Base-by-base conservation (phyloP, 2,329 filamentous ascomycete genomes). In the Fusarium sp. region DNA sequence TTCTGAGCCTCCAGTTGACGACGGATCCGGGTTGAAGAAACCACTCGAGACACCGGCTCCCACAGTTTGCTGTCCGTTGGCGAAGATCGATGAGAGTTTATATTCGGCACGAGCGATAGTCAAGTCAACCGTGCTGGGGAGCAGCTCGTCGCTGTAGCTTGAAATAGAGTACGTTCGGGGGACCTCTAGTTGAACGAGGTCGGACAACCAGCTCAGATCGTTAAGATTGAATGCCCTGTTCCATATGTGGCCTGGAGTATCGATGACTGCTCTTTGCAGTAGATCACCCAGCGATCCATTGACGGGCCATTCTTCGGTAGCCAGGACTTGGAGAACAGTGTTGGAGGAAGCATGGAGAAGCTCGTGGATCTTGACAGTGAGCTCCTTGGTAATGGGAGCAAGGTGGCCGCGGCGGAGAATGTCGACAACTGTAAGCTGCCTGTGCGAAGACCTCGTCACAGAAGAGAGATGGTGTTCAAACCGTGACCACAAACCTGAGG, bases 81-180 rank as follows among this genome's bases (percentile, higher is more conserved):
- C 73, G 54, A 83, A 82, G 1, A 79, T 80, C 0, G 80, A 75
- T 46, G 79, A 83, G 0, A 86, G 74, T 19, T 83, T 79, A 70
- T 84, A 85, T 47, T 86, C 83, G 1, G 84, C 82, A 2, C 84
- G 79, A 2, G 84, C 85, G 30, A 86, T 78, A 0, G 83, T 84
- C 14, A 87, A 75, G 56, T 86, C 84, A 6, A 87, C 79, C 0
- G 81, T 84, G 56, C 76, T 81, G 0, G 84, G 84, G 0, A 87
- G 79, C 6, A 87, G 74, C 47, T 85, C 84, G 5, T 84, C 79
- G 0, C 81, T 80, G 65, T 80, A 81, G 70, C 79, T 85, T 0
- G 84, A 84, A 41, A 87, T 86, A 37, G 82, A 85, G 61, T 86
- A 86, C 0, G 84, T 86, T 11, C 84, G 79, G 1, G 84, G 84